Evolutionary conservation across 169 alveolate genomes (phyloP), one percentile per base, ranked within the genome.

Genomic region (Besnoitia besnoiti): DNA sequence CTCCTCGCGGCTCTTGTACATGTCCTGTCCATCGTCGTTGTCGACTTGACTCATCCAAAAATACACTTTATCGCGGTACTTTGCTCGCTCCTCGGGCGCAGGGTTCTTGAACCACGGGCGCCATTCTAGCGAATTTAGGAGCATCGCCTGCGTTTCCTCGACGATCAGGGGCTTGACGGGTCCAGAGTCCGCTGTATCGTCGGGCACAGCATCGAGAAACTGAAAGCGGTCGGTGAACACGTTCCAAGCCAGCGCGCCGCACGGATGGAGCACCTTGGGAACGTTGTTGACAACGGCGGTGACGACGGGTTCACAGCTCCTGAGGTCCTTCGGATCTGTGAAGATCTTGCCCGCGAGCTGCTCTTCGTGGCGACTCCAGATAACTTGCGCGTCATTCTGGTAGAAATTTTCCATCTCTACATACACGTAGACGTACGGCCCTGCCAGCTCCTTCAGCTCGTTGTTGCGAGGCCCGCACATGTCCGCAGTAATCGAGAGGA

Each of bases 41-140:
- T 91, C 94, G 0, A 44, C 85, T 27, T 35, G 91, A 0, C 62
- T 42, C 94, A 91, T 91, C 94, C 94, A 91, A 21, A 91, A 91
- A 47, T 85, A 91, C 42, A 91, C 94, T 0, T 33, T 19, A 67
- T 80, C 91, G 47, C 94, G 50, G 46, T 73, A 61, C 44, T 79
- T 76, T 0, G 55, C 92, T 1, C 92, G 0, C 50, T 61, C 92
- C 49, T 21, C 76, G 0, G 62, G 47, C 46, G 92, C 40, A 49
- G 92, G 92, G 85, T 88, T 88, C 47, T 35, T 61, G 73, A 46
- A 88, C 44, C 12, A 39, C 89, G 39, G 33, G 27, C 35, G 75
- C 89, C 89, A 44, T 19, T 39, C 89, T 75, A 42, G 4, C 39
- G 49, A 77, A n/a, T 37, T 42, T 16, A 85, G 59, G 27, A 85